Percentiles rank a stretch among this genome's conserved stretches.
Evolutionary conservation across 345 rosid species (phyloP).

Genomic region (Corchorus capsularis): DNA sequence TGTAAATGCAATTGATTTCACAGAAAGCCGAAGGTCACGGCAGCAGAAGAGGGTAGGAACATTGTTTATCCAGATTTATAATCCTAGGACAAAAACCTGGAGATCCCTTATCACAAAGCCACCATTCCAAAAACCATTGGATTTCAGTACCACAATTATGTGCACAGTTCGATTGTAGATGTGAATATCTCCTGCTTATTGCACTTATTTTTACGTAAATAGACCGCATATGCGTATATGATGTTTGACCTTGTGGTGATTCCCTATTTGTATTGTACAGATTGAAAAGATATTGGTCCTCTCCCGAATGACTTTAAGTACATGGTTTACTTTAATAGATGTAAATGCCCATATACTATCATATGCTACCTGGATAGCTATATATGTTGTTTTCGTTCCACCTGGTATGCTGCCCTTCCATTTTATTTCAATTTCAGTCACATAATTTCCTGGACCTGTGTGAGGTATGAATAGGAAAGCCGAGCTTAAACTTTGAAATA

Average conservation of each 20-base stretch:
- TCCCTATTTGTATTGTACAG: conserved; percentile 4
- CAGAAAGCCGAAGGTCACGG: conserved; percentile 44
- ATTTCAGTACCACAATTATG: conserved; percentile 65
- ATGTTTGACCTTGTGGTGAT: background rate
- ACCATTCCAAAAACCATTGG: conserved; percentile 54
- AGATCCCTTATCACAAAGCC: conserved; percentile 52
- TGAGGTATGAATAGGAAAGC: background rate
- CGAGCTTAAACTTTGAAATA: background rate
- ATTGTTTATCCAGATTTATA: conserved; percentile 64
- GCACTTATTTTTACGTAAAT: background rate
- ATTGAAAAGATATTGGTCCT: background rate
- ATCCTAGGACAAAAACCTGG: conserved; percentile 78
- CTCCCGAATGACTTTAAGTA: background rate
- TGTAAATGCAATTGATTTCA: conserved; percentile 45
- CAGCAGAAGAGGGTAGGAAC: conserved; percentile 54
- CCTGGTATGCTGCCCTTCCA: background rate
- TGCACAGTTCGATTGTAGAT: conserved; percentile 64
- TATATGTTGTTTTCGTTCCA: background rate
- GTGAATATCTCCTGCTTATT: background rate
- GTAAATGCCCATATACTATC: background rate
- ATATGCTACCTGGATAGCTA: background rate
- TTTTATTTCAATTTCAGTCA: background rate
- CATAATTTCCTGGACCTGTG: background rate
- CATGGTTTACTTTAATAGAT: background rate
- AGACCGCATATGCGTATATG: background rate